Percentiles rank a stretch among this genome's conserved stretches.
Evolutionary conservation across 371 early-diverging fungal species (phyloP).

Genomic region (Rhizopus delemar): DNA sequence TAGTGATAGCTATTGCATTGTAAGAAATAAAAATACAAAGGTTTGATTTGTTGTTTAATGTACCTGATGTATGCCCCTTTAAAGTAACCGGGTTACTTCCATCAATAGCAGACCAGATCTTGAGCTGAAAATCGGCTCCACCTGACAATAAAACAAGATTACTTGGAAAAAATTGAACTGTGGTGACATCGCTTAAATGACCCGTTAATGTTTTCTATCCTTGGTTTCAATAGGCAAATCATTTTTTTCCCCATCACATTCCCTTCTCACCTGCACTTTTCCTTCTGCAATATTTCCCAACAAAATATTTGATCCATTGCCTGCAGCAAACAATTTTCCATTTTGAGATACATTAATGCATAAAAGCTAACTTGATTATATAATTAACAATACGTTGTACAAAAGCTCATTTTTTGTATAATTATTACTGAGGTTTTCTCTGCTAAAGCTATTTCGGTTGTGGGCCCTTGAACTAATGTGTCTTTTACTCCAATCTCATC

Average conservation of each 20-base stretch:
- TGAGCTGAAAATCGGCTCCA: slow-evolving; percentile 67
- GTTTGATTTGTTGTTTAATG: neutral
- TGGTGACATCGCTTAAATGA: slow-evolving; percentile 67
- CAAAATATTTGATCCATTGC: slow-evolving; percentile 40
- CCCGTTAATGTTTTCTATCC: slow-evolving; percentile 58
- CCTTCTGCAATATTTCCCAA: slow-evolving; percentile 48
- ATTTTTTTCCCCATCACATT: neutral
- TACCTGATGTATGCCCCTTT: slow-evolving; percentile 67
- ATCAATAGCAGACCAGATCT: slow-evolving; percentile 74
- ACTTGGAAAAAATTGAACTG: slow-evolving; percentile 73
- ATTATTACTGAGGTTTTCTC: slow-evolving; percentile 17
- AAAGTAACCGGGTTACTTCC: slow-evolving; percentile 77
- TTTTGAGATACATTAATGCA: slow-evolving; percentile 59
- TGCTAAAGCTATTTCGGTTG: slow-evolving; percentile 11
- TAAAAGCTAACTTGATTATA: slow-evolving; percentile 32
- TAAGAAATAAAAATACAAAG: neutral
- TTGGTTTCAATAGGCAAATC: neutral
- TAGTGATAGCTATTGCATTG: slow-evolving; percentile 46
- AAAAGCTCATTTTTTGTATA: slow-evolving; percentile 1
- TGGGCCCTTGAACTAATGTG: slow-evolving; percentile 19
- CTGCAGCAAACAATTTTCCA: slow-evolving; percentile 54
- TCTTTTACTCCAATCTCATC: slow-evolving; percentile 8
- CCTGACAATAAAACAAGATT: slow-evolving; percentile 74
- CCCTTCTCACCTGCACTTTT: slow-evolving; percentile 33
- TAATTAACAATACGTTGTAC: neutral